Evolutionary conservation across 805 yeast genomes (phyloP).

Genomic region (Sporopachydermia lactativora): DNA sequence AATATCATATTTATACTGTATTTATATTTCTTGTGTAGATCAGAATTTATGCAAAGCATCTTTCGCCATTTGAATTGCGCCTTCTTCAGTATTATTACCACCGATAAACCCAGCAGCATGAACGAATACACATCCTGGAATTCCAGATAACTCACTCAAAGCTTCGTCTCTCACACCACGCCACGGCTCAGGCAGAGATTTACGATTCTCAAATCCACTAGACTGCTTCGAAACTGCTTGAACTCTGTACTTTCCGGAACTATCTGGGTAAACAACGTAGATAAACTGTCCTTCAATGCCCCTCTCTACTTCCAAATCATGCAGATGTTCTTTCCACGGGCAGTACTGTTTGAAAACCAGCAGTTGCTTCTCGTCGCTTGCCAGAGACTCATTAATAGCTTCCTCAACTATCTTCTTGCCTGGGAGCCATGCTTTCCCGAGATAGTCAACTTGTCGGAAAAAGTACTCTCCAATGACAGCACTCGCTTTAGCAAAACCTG

Average conservation of each 20-base stretch:
- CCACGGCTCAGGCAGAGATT: slow-evolving; percentile 81
- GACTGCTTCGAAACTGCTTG: slow-evolving; percentile 81
- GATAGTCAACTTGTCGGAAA: slow-evolving; percentile 45
- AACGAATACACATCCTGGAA: slow-evolving; percentile 77
- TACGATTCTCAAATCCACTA: slow-evolving; percentile 71
- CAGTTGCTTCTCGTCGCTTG: slow-evolving; percentile 41
- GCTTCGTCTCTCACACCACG: slow-evolving; percentile 92
- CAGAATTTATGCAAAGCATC: slow-evolving; percentile 17
- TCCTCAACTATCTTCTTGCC: slow-evolving; percentile 63
- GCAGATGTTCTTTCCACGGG: slow-evolving; percentile 94
- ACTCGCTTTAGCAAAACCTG: slow-evolving; percentile 54
- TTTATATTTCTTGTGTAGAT: no score
- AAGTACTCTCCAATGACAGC: slow-evolving; percentile 77
- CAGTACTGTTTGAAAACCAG: slow-evolving; percentile 62
- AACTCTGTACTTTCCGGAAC: slow-evolving; percentile 63
- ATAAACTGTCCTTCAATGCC: slow-evolving; percentile 35
- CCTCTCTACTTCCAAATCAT: slow-evolving; percentile 49
- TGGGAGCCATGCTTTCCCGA: slow-evolving; percentile 84
- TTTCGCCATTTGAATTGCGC: slow-evolving; percentile 62
- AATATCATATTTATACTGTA: no score
- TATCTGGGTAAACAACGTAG: slow-evolving; percentile 72
- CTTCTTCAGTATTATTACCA: slow-evolving; percentile 72
- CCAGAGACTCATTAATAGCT: slow-evolving; percentile 35
- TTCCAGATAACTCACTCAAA: slow-evolving; percentile 59
- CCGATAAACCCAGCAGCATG: slow-evolving; percentile 98